Evolutionary conservation across 1,284 basidiomycete species (phyloP), one percentile per base, ranked within the genome.

Genomic region (Ustilago bromivora): DNA sequence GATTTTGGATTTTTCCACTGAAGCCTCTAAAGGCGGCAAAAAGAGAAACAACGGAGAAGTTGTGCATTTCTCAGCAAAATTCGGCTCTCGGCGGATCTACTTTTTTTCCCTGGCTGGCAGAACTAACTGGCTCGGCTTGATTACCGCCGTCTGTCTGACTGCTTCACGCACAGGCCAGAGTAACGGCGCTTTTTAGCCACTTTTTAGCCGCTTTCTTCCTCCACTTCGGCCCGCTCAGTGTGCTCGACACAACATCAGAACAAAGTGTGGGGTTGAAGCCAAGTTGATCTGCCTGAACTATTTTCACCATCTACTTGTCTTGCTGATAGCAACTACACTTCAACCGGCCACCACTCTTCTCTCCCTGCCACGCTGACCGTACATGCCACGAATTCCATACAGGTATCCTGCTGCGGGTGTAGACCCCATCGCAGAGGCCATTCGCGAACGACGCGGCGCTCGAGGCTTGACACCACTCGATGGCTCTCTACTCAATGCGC

Each of bases 391-490:
- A 19, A 82, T 87, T 47, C 86, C 86, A 1, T 85, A 86, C 73
- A 52, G 76, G 57, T 81, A 80, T 64, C 87, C 87, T 11, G 78
- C 85, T 4, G 78, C 83, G 8, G 86, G 86, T 28, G 75, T 78
- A 23, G 84, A 83, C 23, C 76, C 78, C 41, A 82, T 88, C 55
- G 87, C 85, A 6, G 87, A 88, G 61, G 85, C 84, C 36, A 88
- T 88, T 60, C 82, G 87, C 13, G 84, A 81, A 34, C 81, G 87
- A 46, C 79, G 87, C 4, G 87, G 87, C 15, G 81, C 83, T 11
- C 80, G 87, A 13, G 87, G 87, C 10, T 78, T 88, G 23, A 88
- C 86, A 5, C 83, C 87, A 15, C 82, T 88, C 56, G 87, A 88
- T 73, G 86, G 86, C 52, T 83, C 84, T 15, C 74, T 88, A 32